Percentiles rank a stretch among this genome's conserved stretches.
Conservation (phyloP, 108 stramenopile genomes). For the Fragilariopsis cylindrus region DNA sequence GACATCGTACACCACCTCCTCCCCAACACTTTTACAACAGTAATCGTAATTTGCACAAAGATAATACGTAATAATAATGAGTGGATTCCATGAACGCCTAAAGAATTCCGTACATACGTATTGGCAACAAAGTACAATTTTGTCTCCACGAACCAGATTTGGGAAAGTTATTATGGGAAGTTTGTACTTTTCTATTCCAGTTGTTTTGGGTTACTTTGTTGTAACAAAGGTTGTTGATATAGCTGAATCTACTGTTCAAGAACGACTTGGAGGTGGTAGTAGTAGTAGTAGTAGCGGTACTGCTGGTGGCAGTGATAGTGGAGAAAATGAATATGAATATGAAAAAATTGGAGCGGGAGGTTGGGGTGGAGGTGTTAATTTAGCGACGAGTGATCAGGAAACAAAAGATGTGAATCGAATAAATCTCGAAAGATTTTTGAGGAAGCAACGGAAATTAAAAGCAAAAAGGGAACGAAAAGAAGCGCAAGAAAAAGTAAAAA, state of each 20-base stretch:
- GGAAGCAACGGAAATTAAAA: slow-evolving; percentile 48
- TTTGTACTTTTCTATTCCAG: slow-evolving; percentile 74
- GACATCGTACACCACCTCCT: too few species aligned
- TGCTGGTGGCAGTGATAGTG: slow-evolving; percentile 20
- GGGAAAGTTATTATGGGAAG: slow-evolving; percentile 75
- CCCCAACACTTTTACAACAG: too few species aligned
- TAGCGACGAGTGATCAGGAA: slow-evolving; percentile 56
- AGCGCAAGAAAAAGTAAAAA: slow-evolving; percentile 53
- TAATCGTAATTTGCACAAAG: too few species aligned
- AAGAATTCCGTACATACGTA: slow-evolving; percentile 54
- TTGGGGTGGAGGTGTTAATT: slow-evolving; percentile 67
- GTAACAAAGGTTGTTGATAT: slow-evolving; percentile 68
- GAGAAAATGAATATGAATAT: slow-evolving; percentile 19
- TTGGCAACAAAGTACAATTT: slow-evolving; percentile 45
- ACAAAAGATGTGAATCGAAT: slow-evolving; percentile 63
- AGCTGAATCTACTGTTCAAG: slow-evolving; percentile 63
- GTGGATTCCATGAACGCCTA: slow-evolving; percentile 39
- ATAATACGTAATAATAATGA: not conserved
- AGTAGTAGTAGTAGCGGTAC: slow-evolving; percentile 29
- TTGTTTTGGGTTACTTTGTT: slow-evolving; percentile 67
- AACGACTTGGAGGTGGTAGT: slow-evolving; percentile 39
- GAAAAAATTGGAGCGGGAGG: slow-evolving; percentile 72
- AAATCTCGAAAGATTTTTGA: slow-evolving; percentile 67
- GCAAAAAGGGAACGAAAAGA: slow-evolving; percentile 72
- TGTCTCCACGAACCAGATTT: slow-evolving; percentile 56